Base-by-base conservation (phyloP, 306 rosid genomes). In the Fragaria vesca region DNA sequence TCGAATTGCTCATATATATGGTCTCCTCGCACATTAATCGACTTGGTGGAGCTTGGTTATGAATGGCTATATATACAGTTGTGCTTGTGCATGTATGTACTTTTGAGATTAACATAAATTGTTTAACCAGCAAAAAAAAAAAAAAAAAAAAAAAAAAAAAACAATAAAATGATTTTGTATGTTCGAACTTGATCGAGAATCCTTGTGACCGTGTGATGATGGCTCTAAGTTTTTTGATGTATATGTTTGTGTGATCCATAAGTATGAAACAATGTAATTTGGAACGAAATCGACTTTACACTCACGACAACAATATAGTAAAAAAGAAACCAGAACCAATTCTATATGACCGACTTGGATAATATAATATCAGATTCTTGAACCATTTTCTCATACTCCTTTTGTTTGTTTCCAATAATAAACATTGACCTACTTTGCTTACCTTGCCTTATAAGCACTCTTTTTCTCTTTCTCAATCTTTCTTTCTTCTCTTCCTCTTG, bases 361-460 rank as follows among this genome's bases (percentile, higher is more conserved):
- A 61, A n/a, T 28, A 18, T 12, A 71, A 72, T 48, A 73, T 77
- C 71, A 60, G 71, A 84, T 46, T 77, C 76, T 63, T 20, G 45
- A 52, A 42, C 77, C 62, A 69, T 78, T 78, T 71, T 74, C 77
- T 70, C 69, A 71, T 58, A 62, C 65, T 34, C 42, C 66, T 40
- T 75, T 81, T 77, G 72, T 83, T 71, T 72, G 74, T 73, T 83
- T 81, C 82, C 72, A 78, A 74, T 71, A 82, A 71, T 76, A 62
- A 50, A 52, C 86, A 81, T 86, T 86, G 90, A 83, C 89, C 88
- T 82, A 69, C 82, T 77, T 83, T 60, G 65, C 69, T 72, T 78
- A 43, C 82, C 81, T 85, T 82, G 73, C 86, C 86, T 78, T 88
- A 79, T 75, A 86, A 88, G 85, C 72, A 66, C 72, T 81, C 65